Evolutionary conservation across 495 filamentous ascomycete genomes (phyloP).

Genomic region (Neurospora sp.): DNA sequence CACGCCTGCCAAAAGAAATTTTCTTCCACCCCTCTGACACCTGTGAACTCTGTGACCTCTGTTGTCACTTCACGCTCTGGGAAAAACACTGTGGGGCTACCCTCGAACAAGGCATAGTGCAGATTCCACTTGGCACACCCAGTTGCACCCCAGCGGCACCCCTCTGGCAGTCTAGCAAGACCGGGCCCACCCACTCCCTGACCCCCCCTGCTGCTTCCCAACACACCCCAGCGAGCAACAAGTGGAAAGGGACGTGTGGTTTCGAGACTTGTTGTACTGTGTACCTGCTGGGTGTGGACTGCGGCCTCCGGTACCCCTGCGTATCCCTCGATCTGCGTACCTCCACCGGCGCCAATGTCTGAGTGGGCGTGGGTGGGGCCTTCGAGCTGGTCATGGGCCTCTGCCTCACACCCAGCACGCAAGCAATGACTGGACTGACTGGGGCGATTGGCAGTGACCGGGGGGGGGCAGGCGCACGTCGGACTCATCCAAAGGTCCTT

Average conservation of each 20-base stretch:
- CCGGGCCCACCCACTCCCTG: conserved; percentile 13
- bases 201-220: conserved; percentile 3
- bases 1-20: conserved; percentile 17
- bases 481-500: background rate
- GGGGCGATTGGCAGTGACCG: conserved; percentile 10
- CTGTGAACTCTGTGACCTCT: conserved; percentile 12
- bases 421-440: conserved; percentile 9
- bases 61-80: conserved; percentile 5
- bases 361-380: conserved; percentile 19
- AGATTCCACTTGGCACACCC: conserved; percentile 11
- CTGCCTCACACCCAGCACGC: conserved; percentile 16
- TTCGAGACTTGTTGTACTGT: conserved; percentile 3
- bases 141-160: conserved; percentile 5
- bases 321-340: conserved; percentile 10
- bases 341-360: conserved; percentile 19
- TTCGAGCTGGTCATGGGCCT: conserved; percentile 27
- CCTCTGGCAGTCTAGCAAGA: conserved; percentile 16
- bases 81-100: background rate
- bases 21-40: conserved; percentile 13
- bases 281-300: conserved; percentile 7
- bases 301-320: conserved; percentile 12
- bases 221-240: background rate
- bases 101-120: conserved; percentile 20
- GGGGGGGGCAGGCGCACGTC: conserved; percentile 4
- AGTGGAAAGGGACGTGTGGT: conserved; percentile 2